Percentiles rank a stretch among this genome's conserved stretches.
phyloP scores from a whole-genome alignment of 129 eudicot species.

The Erigeron canadensis region DNA sequence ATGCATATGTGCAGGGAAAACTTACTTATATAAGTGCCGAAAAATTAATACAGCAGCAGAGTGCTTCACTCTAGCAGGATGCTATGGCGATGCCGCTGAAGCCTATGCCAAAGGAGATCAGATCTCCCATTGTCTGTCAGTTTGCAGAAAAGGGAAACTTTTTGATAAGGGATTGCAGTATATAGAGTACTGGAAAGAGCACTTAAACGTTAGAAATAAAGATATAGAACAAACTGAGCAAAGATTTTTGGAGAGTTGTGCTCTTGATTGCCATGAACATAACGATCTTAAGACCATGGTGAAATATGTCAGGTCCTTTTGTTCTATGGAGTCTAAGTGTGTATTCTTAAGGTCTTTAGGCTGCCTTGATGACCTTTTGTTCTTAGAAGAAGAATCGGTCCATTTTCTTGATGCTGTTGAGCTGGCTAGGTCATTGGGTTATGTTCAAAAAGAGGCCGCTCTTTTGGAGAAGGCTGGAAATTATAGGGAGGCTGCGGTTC shows the following conservation, averaged over 20 bases:
- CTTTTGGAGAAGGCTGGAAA: too few relatives aligned
- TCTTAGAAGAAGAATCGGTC: too few relatives aligned
- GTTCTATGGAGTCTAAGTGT: conserved; percentile 45
- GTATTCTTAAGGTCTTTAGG: too few relatives aligned
- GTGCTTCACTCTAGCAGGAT: conserved; percentile 51
- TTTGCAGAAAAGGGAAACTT: conserved; percentile 45
- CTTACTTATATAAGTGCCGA: conserved; percentile 44
- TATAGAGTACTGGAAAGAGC: conserved; percentile 62
- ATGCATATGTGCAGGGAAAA: conserved; percentile 39
- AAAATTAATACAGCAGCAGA: conserved; percentile 48
- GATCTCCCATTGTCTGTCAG: conserved; percentile 49
- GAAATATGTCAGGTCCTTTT: conserved; percentile 53
- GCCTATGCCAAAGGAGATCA: conserved; percentile 46
- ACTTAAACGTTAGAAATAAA: neutral
- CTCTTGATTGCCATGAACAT: conserved; percentile 27
- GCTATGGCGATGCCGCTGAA: conserved; percentile 50
- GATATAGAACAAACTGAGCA: conserved; percentile 40
- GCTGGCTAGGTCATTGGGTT: too few relatives aligned
- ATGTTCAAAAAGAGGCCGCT: too few relatives aligned
- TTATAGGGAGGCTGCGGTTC: too few relatives aligned
- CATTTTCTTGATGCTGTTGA: too few relatives aligned
- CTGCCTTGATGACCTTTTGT: too few relatives aligned
- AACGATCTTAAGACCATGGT: conserved; percentile 44
- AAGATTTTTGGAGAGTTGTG: conserved; percentile 54
- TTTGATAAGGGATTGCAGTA: conserved; percentile 46